Evolutionary conservation across 345 rosid genomes (phyloP), one percentile per base, ranked within the genome.

Genomic region (Linum tenue): DNA sequence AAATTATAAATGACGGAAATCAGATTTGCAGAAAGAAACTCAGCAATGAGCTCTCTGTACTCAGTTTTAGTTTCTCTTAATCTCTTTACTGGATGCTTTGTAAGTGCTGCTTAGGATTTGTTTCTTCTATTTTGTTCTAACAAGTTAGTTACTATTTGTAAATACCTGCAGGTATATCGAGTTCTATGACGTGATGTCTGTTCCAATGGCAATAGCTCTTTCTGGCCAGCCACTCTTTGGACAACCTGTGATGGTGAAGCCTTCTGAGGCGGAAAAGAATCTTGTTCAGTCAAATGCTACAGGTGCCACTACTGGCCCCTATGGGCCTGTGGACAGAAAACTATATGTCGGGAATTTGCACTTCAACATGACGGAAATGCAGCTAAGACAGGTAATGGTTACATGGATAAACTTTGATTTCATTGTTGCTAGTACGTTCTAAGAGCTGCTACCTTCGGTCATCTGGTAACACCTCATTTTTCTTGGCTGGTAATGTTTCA

Each of bases 211-310:
- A n/a, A 89, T 92, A 77, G 95, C 96, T 37, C 74, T 87, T 56
- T 89, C 91, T 68, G 96, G 96, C 64, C 98, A 92, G 50, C 77
- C 80, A 17, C 83, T 92, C 56, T 84, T 89, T 71, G 96, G 98
- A 68, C 96, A 92, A 77, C 96, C 92, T 64, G 98, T 89, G 63
- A 92, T 92, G 98, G 96, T 92, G 64, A 92, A 92, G 74, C 96
- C 98, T 73, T 92, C 98, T 14, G 98, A 92, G 83, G 98, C 98
- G 75, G 96, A 92, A 79, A 92, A 92, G 88, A 92, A 92, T 73
- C 81, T 92, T 70, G 88, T 83, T 68, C 98, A 89, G 71, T 82
- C 96, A 67, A 92, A 69, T 42, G 73, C 92, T 37, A 55, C 86
- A 65, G 63, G 77, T 31, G 80, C 81, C n/a, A 71, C 77, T 68